Evolutionary conservation across 306 rosid genomes (phyloP), one percentile per base, ranked within the genome.

Genomic region (Fagus crenata): DNA sequence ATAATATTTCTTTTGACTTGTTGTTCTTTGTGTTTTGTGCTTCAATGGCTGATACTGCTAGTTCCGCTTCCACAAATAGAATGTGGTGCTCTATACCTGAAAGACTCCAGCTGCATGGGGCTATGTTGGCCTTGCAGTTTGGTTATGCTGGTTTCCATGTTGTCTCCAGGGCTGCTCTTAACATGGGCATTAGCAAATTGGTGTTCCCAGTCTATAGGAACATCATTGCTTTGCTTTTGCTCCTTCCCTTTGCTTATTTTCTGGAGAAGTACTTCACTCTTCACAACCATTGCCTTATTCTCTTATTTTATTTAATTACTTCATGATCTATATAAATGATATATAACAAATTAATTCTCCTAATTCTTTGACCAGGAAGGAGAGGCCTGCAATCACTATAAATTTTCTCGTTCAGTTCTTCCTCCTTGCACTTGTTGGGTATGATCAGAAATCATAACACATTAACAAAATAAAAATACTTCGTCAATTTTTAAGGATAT

Each of bases 111-210:
- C 97, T 95, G 81, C 99, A 95, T 75, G 99, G 76, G 9, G 99
- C 99, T 84, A 95, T 95, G 99, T 39, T 95, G 89, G 93, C 90
- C 80, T 78, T 95, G 81, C 99, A 95, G 84, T 91, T 95, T 74
- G 99, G 99, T 15, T 95, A 95, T 15, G 99, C 99, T 1, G 99
- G 99, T 0, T 95, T 95, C 78, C 99, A 95, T 75, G 97, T 95
- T 0, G 99, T 95, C 77, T 95, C 99, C 0, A 85, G 99, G 77
- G 91, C 93, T 78, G 99, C 99, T 74, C 99, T 95, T 22, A 95
- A 95, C 72, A 95, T 95, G 99, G 99, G 99, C 75, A 77, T 95
- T 22, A 89, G 97, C 81, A 95, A 95, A 81, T 93, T 95, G 13
- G 99, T 95, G 64, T 95, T 90, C 80, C 99, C 97, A 0, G 99